Evolutionary conservation across 2,329 filamentous ascomycete species (phyloP), one percentile per base, ranked within the genome.

Genomic region (Colletotrichum coccodes): DNA sequence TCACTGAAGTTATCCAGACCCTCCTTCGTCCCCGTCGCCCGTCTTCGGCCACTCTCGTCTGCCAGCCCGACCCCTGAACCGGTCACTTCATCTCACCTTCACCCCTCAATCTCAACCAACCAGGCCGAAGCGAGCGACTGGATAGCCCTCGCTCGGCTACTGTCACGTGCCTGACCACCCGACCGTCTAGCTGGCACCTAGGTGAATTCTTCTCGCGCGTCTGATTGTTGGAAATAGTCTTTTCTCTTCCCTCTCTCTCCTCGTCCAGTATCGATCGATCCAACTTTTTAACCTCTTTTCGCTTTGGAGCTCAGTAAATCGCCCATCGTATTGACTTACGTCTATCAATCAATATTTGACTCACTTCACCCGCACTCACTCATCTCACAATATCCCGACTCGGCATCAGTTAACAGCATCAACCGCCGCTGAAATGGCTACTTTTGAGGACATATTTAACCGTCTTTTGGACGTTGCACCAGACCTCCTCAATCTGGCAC

Each of bases 101-200:
- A 18, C 40, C 16, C 23, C 16, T 56, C 26, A 34, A 30, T n/a
- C 36, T 14, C 30, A 26, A 11, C 7, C 30, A 11, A 47, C 38
- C 40, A 46, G 40, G 34, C 21, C 18, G 9, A 53, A 30, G 16
- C 21, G 23, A 46, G 34, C 12, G 18, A 23, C 38, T 21, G 26
- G 23, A 36, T 8, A 49, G 23, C 23, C 47, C 52, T 47, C 1
- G 26, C 28, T 50, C n/a, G n/a, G 21, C 26, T 44, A 12, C 5
- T 14, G 16, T 58, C 65, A 59, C 65, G 60, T 68, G 60, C 8
- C 18, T 9, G 7, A 12, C 23, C 14, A 23, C 30, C 60, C 23
- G 21, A 26, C 38, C 36, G 21, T 53, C 42, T 26, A 50, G 38
- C 18, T 5, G 30, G 34, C n/a, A 36, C 38, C 60, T 50, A 32